Conservation (phyloP, 2,329 filamentous ascomycete genomes). For the Ophiostoma triangulosporum region DNA sequence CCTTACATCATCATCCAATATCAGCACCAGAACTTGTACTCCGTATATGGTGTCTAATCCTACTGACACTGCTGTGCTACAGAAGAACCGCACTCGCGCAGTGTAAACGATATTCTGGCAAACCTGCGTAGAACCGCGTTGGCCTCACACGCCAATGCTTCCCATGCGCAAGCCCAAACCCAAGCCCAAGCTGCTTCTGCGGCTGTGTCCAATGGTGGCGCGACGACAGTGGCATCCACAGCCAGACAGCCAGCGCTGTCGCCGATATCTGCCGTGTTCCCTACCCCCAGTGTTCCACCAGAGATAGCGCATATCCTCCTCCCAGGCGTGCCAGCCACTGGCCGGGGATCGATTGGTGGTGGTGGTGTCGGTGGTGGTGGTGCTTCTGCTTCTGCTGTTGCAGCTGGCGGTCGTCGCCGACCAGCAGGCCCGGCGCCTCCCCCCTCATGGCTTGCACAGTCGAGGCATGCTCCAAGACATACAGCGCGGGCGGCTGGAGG, state of each 20-base stretch:
- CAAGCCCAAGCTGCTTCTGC: not conserved
- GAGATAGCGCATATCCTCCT: slow-evolving; percentile 41
- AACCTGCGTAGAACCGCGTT: slow-evolving; percentile 37
- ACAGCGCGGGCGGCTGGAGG: not conserved
- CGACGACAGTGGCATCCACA: not conserved
- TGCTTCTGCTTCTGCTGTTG: not conserved
- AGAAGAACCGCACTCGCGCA: slow-evolving; percentile 18
- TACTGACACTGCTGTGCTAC: slow-evolving; percentile 5
- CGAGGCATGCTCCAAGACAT: slow-evolving; percentile 17
- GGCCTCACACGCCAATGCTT: slow-evolving; percentile 11
- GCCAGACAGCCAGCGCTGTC: not conserved
- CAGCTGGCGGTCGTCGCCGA: slow-evolving; percentile 21
- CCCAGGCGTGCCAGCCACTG: not conserved
- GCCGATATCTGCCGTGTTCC: slow-evolving; percentile 8
- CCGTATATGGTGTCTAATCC: too few species aligned
- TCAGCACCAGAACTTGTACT: too few species aligned
- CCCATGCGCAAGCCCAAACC: not conserved
- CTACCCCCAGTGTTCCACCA: slow-evolving; percentile 42
- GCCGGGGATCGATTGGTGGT: not conserved
- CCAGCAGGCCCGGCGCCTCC: slow-evolving; percentile 48
- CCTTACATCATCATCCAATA: not conserved
- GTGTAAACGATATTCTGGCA: slow-evolving; percentile 48
- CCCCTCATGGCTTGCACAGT: slow-evolving; percentile 37
- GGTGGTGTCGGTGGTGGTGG: not conserved
- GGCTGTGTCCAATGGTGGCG: not conserved